Conservation (phyloP, 768 basidiomycete genomes). For the Gloeostereum incarnatum region DNA sequence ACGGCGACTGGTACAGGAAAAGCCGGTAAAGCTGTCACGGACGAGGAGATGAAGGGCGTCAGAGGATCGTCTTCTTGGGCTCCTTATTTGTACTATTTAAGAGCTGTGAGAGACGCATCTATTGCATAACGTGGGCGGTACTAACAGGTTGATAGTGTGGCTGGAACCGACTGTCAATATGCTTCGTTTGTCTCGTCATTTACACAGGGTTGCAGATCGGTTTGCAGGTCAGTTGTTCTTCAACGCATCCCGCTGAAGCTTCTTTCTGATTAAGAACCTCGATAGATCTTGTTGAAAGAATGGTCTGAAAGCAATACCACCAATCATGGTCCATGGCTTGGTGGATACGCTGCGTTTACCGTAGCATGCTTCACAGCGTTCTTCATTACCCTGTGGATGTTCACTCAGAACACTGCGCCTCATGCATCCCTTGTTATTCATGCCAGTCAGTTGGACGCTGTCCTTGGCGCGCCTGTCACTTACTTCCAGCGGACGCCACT, state of each 20-base stretch:
- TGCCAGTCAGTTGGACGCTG: constrained; percentile 4
- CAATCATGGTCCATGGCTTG: constrained; percentile 5
- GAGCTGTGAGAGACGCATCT: constrained; percentile 1
- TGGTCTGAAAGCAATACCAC: constrained; percentile 4
- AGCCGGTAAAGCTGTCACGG: not conserved
- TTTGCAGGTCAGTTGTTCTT: not conserved
- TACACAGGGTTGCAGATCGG: constrained; percentile 5
- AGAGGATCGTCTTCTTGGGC: not conserved
- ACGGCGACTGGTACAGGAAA: not conserved
- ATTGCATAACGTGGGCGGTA: not conserved
- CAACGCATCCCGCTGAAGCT: not conserved
- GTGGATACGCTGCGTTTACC: constrained; percentile 5
- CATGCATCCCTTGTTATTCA: constrained; percentile 6
- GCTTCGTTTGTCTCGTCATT: constrained; percentile 1
- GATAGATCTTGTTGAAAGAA: constrained; percentile 2
- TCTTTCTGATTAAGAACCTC: not conserved
- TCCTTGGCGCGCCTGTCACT: constrained; percentile 3
- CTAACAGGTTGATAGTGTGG: constrained; percentile 3
- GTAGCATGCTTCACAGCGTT: constrained; percentile 2
- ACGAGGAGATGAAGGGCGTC: not conserved
- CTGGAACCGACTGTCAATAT: constrained; percentile 3
- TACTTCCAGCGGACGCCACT: constrained; percentile 6
- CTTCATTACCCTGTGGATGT: constrained; percentile 4
- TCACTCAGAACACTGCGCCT: constrained; percentile 4
- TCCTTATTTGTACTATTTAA: constrained; percentile 5